Evolutionary conservation across 176 grass and related monocot genomes (phyloP).

Genomic region (Carex littledalei): DNA sequence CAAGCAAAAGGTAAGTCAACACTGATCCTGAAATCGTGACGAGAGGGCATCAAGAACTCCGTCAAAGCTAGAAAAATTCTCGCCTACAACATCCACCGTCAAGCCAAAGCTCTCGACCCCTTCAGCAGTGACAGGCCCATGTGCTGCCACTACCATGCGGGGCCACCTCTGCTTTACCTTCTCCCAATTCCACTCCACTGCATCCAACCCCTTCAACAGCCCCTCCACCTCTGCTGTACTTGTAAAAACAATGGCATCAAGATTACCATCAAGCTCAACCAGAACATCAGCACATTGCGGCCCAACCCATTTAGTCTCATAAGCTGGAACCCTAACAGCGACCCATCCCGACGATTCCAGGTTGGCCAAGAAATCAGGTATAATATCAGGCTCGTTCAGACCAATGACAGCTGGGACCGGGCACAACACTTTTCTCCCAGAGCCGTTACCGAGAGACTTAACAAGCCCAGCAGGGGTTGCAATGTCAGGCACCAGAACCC

Average conservation of each 20-base stretch:
- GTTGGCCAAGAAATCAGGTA: constrained; percentile 43
- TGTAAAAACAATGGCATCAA: constrained; percentile 80
- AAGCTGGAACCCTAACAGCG: constrained; percentile 44
- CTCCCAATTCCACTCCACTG: constrained; percentile 55
- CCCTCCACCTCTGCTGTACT: constrained; percentile 80
- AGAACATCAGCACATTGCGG: constrained; percentile 37
- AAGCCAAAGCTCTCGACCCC: constrained; percentile 58
- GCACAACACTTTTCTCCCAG: constrained; percentile 50
- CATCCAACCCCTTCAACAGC: constrained; percentile 66
- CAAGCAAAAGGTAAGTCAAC: not conserved
- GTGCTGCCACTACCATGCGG: constrained; percentile 52
- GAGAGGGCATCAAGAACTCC: constrained; percentile 61
- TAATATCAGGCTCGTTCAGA: constrained; percentile 54
- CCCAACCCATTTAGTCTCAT: constrained; percentile 60
- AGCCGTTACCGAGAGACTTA: constrained; percentile 47
- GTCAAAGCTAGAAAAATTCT: constrained; percentile 65
- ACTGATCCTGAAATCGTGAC: not conserved
- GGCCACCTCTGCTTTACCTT: constrained; percentile 49
- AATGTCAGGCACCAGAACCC: constrained; percentile 46
- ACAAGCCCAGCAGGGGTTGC: constrained; percentile 48
- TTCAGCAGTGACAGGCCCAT: constrained; percentile 67
- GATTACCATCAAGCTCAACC: constrained; percentile 21
- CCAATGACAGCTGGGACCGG: constrained; percentile 55
- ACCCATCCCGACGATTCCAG: constrained; percentile 53
- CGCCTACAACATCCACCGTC: constrained; percentile 52